A percentile compares a stretch with the other conserved stretches of the same genome.
These are phyloP conservation scores for Fusarium redolens DNA, from an alignment of 2,329 filamentous ascomycete species.

Conservation along the genomic window DNA sequence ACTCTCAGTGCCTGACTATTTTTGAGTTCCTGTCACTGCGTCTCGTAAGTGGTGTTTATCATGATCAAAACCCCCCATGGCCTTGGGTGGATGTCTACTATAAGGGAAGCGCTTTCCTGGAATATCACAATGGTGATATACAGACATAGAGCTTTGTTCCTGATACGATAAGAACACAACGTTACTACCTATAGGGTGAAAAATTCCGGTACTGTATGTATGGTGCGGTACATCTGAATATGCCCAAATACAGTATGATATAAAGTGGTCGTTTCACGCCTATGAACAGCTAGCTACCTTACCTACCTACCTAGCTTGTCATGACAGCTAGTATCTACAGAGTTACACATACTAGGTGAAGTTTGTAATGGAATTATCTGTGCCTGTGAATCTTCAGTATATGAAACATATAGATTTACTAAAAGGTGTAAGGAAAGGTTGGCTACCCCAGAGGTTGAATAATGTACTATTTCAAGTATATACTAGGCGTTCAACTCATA, in stretches of 20 bases:
- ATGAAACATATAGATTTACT: not conserved
- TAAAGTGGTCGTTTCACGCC: not conserved
- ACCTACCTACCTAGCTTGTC: no score
- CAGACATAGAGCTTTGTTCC: not conserved
- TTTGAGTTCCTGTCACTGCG: conserved; percentile 33
- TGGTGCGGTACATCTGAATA: not conserved
- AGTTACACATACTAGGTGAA: not conserved
- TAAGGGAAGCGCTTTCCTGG: not conserved
- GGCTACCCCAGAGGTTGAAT: not conserved
- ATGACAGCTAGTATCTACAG: no score
- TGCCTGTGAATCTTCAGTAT: not conserved
- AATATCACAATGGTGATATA: not conserved
- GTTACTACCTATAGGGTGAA: not conserved
- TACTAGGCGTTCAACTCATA: not conserved
- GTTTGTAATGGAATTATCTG: not conserved
- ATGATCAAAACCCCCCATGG: not conserved
- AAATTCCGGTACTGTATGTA: not conserved
- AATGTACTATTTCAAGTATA: no score
- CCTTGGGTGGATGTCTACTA: not conserved
- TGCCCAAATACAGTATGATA: not conserved
- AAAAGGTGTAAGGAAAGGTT: no score
- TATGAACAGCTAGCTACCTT: no score
- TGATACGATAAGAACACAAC: not conserved
- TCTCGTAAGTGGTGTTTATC: conserved; percentile 15
- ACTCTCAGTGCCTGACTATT: conserved; percentile 18